phyloP scores from a whole-genome alignment of 805 yeast species.

The Candida qinlingensis region DNA sequence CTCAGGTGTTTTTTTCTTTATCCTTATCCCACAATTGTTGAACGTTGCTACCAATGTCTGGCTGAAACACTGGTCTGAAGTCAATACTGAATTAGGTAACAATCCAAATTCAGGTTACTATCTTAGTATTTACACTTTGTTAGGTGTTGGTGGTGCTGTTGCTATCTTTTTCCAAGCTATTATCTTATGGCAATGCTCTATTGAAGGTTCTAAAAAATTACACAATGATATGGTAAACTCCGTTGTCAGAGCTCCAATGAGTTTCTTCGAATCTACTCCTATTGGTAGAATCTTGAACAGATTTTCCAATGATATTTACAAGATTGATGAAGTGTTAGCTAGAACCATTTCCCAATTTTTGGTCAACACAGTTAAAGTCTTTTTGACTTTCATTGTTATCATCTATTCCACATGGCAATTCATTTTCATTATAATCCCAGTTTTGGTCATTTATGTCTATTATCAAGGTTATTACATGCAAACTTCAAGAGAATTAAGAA shows the following conservation, averaged over 20 bases:
- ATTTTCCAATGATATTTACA: slow-evolving; percentile 86
- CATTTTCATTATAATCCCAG: slow-evolving; percentile 64
- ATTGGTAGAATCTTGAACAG: slow-evolving; percentile 88
- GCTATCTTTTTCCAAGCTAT: slow-evolving; percentile 60
- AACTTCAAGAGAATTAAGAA: slow-evolving; percentile 76
- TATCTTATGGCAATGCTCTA: slow-evolving; percentile 76
- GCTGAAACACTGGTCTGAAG: slow-evolving; percentile 97
- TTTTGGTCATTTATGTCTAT: slow-evolving; percentile 55
- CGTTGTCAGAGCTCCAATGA: slow-evolving; percentile 89
- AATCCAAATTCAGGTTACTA: slow-evolving; percentile 74
- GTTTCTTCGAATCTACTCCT: slow-evolving; percentile 93
- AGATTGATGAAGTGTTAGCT: slow-evolving; percentile 75
- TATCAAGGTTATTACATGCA: slow-evolving; percentile 74
- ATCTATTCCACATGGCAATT: slow-evolving; percentile 87
- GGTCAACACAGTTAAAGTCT: slow-evolving; percentile 53
- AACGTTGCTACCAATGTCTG: slow-evolving; percentile 76
- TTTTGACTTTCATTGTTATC: slow-evolving; percentile 75
- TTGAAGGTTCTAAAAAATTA: slow-evolving; percentile 70
- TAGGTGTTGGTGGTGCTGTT: slow-evolving; percentile 66
- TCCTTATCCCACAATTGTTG: slow-evolving; percentile 52
- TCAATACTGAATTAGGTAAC: slow-evolving; percentile 59
- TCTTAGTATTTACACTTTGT: slow-evolving; percentile 64
- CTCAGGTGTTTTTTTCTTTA: slow-evolving; percentile 49
- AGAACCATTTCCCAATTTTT: slow-evolving; percentile 69
- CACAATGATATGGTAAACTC: slow-evolving; percentile 70